Conservation (phyloP, 352 stramenopile genomes). For the Phytophthora tubulina region DNA sequence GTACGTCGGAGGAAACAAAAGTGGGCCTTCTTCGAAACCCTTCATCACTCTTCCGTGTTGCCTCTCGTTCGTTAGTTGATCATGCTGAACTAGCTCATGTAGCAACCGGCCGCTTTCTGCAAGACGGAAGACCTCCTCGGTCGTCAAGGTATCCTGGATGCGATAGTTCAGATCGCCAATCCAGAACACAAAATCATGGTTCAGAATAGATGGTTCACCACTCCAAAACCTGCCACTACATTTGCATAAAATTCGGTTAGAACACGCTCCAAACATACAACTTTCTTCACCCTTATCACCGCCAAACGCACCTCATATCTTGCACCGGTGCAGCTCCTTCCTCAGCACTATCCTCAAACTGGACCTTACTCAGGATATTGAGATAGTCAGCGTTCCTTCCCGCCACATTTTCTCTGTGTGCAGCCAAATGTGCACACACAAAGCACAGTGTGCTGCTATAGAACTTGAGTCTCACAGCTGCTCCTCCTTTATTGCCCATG, state of each 20-base stretch:
- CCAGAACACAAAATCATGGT: constrained; percentile 99
- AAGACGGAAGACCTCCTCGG: constrained; percentile 79
- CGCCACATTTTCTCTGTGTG: constrained; percentile 97
- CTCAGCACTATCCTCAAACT: constrained; percentile 83
- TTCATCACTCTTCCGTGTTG: constrained; percentile 80
- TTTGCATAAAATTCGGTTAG: neutral
- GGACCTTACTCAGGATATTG: constrained; percentile 97
- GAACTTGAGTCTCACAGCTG: constrained; percentile 95
- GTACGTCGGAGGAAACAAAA: constrained; percentile 97
- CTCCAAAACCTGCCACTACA: constrained; percentile 52
- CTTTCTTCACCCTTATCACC: neutral
- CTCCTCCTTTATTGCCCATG: constrained; percentile 99
- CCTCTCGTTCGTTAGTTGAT: constrained; percentile 81
- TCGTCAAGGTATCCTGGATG: constrained; percentile 81
- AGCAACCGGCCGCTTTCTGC: constrained; percentile 53
- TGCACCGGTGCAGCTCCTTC: constrained; percentile 26
- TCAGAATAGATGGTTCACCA: constrained; percentile 85
- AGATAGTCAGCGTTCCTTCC: constrained; percentile 98
- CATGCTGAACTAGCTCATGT: constrained; percentile 48
- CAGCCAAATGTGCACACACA: constrained; percentile 98
- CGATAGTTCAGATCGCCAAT: constrained; percentile 94
- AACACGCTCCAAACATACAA: neutral
- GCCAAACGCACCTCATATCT: constrained; percentile 42
- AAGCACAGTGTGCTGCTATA: constrained; percentile 99
- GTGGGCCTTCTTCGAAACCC: constrained; percentile 90